These are phyloP conservation scores for Phytopythium aichiense DNA, from an alignment of 352 stramenopile species.

Conservation along the genomic window DNA sequence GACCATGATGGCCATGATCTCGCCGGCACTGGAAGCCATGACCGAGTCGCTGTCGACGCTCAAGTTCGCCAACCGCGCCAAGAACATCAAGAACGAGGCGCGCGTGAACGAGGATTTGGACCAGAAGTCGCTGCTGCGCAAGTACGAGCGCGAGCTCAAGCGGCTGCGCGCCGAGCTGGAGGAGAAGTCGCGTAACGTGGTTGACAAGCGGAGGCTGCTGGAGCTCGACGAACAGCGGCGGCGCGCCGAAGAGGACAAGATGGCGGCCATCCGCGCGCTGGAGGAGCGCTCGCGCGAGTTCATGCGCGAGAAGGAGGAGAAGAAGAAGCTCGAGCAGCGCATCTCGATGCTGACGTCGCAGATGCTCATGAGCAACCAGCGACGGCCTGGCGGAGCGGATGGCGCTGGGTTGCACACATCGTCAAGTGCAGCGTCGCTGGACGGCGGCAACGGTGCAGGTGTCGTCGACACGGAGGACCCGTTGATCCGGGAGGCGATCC, in stretches of 20 bases:
- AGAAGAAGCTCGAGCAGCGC: constrained; percentile 91
- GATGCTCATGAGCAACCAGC: constrained; percentile 87
- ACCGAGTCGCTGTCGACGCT: constrained; percentile 91
- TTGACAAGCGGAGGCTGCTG: constrained; percentile 90
- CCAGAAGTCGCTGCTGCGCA: constrained; percentile 90
- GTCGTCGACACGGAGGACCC: constrained; percentile 67
- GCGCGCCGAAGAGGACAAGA: constrained; percentile 93
- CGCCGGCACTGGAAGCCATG: constrained; percentile 84
- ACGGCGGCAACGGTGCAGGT: constrained; percentile 13
- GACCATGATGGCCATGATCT: constrained; percentile 96
- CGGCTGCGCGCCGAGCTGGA: constrained; percentile 90
- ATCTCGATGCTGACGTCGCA: constrained; percentile 92
- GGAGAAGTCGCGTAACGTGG: constrained; percentile 90
- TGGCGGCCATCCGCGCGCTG: constrained; percentile 90
- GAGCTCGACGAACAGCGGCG: constrained; percentile 88
- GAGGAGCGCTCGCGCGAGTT: constrained; percentile 91
- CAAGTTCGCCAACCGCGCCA: constrained; percentile 93
- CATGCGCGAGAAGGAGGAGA: constrained; percentile 95
- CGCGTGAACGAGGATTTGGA: constrained; percentile 92
- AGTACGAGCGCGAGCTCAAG: constrained; percentile 95
- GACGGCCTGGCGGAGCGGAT: constrained; percentile 10
- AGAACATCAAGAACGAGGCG: constrained; percentile 91
- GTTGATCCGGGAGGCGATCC: constrained; percentile 76
- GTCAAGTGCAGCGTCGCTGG: constrained; percentile 5
- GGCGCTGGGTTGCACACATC: constrained; percentile 10